Evolutionary conservation across 805 yeast species (phyloP), one percentile per base, ranked within the genome.

Genomic region (Pichia scutulata): DNA sequence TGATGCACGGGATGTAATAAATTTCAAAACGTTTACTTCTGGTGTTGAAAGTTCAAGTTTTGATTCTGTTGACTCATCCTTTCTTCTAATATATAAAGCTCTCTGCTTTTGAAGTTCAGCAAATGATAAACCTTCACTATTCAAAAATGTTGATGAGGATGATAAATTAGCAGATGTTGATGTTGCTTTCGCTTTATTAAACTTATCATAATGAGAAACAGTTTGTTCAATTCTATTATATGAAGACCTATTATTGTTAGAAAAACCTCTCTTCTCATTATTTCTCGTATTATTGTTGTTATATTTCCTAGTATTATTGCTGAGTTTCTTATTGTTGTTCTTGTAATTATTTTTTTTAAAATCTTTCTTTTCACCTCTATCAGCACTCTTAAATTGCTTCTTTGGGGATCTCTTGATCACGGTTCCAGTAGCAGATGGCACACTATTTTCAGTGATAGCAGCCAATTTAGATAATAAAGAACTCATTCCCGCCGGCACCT

Each of bases 11-110:
- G 57, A 43, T 18, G 36, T 14, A 5, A 44, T 23, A 42, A 54
- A 54, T 16, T 50, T 37, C 5, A 42, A 41, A 30, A 44, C 40
- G 8, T 36, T 14, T 8, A 14, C 21, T n/a, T 47, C 45, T 14
- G 24, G 41, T 21, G 48, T 44, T 4, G 39, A 39, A n/a, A 46
- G n/a, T 18, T 49, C 36, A 23, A 49, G 19, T 21, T 23, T 18
- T 5, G 36, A 44, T 8, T 12, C 12, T 4, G 22, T 23, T 21
- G 36, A 7, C 12, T 30, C 25, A 23, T 44, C 6, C 39, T 55
- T 56, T 39, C 57, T 56, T 36, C 52, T 48, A 33, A 55, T 55
- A 39, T 19, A 55, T 8, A 46, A 36, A 16, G 55, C 54, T 39
- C 48, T 55, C 2, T 39, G 41, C 30, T 49, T 44, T 25, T 45